Conservation (phyloP, 306 rosid genomes). For the Acacia confusa region DNA sequence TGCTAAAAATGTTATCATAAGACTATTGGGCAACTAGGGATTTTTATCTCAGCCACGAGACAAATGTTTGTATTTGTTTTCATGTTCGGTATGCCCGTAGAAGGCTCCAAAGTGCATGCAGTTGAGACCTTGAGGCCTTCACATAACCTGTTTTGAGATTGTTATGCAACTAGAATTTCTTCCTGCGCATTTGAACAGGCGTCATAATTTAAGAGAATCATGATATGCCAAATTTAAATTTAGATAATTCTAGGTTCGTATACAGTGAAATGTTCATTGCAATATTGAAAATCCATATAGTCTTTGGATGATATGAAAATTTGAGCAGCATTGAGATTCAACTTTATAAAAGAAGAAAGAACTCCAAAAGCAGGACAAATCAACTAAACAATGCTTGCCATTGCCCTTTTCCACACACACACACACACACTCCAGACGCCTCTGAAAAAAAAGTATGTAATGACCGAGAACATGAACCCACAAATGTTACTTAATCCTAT, state of each 20-base stretch:
- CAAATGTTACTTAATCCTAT: neutral
- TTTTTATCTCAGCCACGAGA: too few relatives aligned
- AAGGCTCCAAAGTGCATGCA: neutral
- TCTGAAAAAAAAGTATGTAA: neutral
- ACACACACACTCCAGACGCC: neutral
- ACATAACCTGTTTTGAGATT: neutral
- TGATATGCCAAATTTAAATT: too few relatives aligned
- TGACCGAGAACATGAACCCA: neutral
- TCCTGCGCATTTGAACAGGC: neutral
- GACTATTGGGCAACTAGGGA: neutral
- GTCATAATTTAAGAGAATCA: neutral
- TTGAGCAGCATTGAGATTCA: too few relatives aligned
- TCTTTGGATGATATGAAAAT: too few relatives aligned
- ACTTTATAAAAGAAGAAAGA: neutral
- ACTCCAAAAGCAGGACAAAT: neutral
- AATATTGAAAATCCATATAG: too few relatives aligned
- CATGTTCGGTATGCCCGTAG: neutral
- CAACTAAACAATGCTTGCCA: neutral
- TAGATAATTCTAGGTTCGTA: too few relatives aligned
- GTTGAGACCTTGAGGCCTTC: neutral
- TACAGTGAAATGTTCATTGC: too few relatives aligned
- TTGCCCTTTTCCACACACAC: neutral
- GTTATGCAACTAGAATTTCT: neutral
- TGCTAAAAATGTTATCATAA: neutral
- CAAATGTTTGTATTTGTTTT: neutral